Conservation (phyloP, 1,139 yeast genomes). For the Saccharomycopsis phalli region DNA sequence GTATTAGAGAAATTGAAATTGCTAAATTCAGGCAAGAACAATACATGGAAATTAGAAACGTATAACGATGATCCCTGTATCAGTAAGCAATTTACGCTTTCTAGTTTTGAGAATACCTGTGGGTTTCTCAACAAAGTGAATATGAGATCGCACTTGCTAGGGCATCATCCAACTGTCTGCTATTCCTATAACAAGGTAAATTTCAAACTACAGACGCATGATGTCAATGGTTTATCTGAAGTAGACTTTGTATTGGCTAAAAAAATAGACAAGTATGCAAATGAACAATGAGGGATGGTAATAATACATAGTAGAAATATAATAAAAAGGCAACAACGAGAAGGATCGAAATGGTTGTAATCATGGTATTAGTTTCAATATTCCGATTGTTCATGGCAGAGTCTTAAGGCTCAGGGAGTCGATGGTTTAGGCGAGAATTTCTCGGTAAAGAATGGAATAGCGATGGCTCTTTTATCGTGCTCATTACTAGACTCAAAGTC, state of each 20-base stretch:
- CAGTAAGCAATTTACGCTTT: slow-evolving; percentile 34
- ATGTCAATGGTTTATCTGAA: slow-evolving; percentile 45
- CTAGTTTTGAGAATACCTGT: slow-evolving; percentile 55
- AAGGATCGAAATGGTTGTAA: neutral
- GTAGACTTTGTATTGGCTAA: slow-evolving; percentile 55
- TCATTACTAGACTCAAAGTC: slow-evolving; percentile 19
- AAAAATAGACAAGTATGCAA: slow-evolving; percentile 36
- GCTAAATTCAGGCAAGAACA: slow-evolving; percentile 14
- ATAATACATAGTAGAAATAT: neutral
- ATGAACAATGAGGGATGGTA: neutral
- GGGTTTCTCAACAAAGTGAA: slow-evolving; percentile 55
- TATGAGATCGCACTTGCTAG: slow-evolving; percentile 46
- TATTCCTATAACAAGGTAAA: slow-evolving; percentile 50
- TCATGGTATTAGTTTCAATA: neutral
- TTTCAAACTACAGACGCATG: slow-evolving; percentile 61
- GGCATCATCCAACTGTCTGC: slow-evolving; percentile 65
- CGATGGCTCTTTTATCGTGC: slow-evolving; percentile 7
- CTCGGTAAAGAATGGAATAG: slow-evolving; percentile 17
- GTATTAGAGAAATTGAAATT: slow-evolving; percentile 13
- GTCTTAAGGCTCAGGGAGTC: neutral
- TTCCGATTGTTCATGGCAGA: neutral
- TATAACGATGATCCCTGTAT: slow-evolving; percentile 21
- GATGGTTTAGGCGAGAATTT: slow-evolving; percentile 1
- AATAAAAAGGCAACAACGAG: slow-evolving; percentile 1
- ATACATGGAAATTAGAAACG: slow-evolving; percentile 22